Evolutionary conservation across 2,329 filamentous ascomycete species (phyloP).

Genomic region (Arthrobotrys pseudoclavata): DNA sequence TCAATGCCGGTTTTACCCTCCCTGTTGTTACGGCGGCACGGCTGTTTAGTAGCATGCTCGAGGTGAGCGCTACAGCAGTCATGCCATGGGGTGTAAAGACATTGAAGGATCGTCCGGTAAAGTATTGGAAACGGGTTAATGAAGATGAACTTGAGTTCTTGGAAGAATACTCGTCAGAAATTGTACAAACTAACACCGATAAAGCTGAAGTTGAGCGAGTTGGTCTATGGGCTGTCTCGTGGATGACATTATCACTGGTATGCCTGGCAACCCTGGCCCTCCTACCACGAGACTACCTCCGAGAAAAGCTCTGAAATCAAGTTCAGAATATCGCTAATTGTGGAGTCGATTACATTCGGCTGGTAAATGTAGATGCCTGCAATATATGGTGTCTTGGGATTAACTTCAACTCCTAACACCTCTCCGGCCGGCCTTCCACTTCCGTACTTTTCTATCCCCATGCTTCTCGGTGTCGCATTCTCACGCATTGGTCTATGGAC

Average conservation of each 20-base stretch:
- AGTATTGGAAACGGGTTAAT: constrained; percentile 20
- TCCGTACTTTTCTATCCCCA: constrained; percentile 64
- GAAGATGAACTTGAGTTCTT: constrained; percentile 60
- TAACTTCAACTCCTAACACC: constrained; percentile 37
- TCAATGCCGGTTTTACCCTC: constrained; percentile 69
- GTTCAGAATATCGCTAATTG: constrained; percentile 4
- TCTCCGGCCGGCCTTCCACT: constrained; percentile 49
- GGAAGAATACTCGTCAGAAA: constrained; percentile 62
- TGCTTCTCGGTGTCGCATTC: constrained; percentile 67
- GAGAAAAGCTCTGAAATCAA: background rate
- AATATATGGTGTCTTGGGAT: constrained; percentile 47
- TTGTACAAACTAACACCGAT: constrained; percentile 64
- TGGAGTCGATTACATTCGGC: background rate
- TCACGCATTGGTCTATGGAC: constrained; percentile 68
- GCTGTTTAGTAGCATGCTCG: constrained; percentile 69
- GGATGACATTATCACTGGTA: constrained; percentile 67
- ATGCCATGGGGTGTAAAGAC: constrained; percentile 69
- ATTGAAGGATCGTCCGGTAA: constrained; percentile 57
- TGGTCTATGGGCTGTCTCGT: constrained; percentile 68
- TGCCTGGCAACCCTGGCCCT: background rate
- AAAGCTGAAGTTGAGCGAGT: constrained; percentile 65
- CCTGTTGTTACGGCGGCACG: constrained; percentile 66
- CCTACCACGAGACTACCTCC: background rate
- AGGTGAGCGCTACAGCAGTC: constrained; percentile 71
- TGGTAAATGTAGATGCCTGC: constrained; percentile 61